Conservation (phyloP, 495 filamentous ascomycete genomes). For the Penicillium turbatum region DNA sequence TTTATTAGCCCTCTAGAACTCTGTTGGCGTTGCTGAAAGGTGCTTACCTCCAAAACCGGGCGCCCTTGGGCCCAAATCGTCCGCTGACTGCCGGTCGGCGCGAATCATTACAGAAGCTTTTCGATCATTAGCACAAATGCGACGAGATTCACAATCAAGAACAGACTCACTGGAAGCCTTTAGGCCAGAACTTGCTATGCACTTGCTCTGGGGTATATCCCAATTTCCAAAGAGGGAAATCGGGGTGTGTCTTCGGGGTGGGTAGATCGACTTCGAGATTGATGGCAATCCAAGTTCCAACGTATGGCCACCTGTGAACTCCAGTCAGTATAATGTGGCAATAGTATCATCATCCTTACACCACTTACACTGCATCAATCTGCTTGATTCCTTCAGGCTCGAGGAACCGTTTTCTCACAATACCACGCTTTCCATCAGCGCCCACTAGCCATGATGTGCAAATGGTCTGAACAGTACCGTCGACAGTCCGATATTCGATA, state of each 20-base stretch:
- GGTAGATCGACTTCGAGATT: conserved; percentile 40
- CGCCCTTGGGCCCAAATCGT: not conserved
- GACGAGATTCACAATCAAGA: not conserved
- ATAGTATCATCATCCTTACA: too few species aligned
- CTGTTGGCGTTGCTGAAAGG: not conserved
- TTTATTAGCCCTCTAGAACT: not conserved
- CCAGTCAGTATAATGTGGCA: not conserved
- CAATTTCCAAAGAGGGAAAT: conserved; percentile 41
- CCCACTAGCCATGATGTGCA: conserved; percentile 34
- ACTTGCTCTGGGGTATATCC: conserved; percentile 38
- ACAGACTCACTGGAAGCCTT: conserved; percentile 15
- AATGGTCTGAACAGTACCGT: conserved; percentile 16
- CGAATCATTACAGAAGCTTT: conserved; percentile 24
- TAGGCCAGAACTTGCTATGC: conserved; percentile 43
- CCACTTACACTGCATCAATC: not conserved
- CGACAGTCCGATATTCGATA: conserved; percentile 25
- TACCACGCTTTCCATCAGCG: conserved; percentile 44
- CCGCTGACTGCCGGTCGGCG: not conserved
- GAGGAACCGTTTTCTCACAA: conserved; percentile 42
- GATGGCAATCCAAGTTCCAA: conserved; percentile 41
- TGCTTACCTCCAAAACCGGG: not conserved
- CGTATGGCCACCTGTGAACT: conserved; percentile 14
- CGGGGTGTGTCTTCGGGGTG: conserved; percentile 39
- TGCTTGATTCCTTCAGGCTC: conserved; percentile 31
- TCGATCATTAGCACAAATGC: not conserved